Evolutionary conservation across 768 basidiomycete species (phyloP).

Genomic region (Suillus paluster): DNA sequence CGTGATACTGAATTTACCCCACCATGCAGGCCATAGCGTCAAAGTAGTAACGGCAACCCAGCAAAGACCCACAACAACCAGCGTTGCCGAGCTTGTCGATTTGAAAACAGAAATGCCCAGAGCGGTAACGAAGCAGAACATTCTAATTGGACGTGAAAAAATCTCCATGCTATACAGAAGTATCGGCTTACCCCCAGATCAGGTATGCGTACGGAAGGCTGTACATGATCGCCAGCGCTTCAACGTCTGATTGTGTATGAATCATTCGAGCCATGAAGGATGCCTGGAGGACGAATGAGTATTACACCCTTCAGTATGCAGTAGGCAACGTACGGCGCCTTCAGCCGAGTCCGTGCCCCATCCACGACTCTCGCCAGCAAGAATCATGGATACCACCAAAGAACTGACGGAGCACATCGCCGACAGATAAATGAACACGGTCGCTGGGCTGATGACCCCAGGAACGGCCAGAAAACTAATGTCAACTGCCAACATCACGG

Average conservation of each 20-base stretch:
- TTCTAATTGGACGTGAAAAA: conserved; percentile 2
- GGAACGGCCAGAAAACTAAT: conserved; percentile 58
- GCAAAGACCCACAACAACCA: conserved; percentile 1
- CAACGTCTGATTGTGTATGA: conserved; percentile 22
- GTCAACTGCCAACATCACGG: conserved; percentile 54
- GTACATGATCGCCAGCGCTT: conserved; percentile 35
- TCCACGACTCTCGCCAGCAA: conserved; percentile 41
- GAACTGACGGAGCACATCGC: conserved; percentile 38
- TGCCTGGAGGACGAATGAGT: not conserved
- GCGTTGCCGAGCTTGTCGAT: not conserved
- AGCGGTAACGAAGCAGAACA: conserved; percentile 15
- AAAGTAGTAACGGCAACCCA: conserved; percentile 5
- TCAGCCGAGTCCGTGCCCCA: conserved; percentile 24
- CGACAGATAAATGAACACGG: conserved; percentile 42
- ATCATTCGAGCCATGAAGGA: conserved; percentile 26
- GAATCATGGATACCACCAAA: conserved; percentile 39
- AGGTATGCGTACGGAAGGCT: conserved; percentile 37
- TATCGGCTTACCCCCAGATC: conserved; percentile 31
- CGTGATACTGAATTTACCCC: not conserved
- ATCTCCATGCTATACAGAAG: not conserved
- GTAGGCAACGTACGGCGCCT: conserved; percentile 32
- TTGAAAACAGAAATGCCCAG: conserved; percentile 9
- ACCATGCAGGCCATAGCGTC: conserved; percentile 8
- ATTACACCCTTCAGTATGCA: not conserved
- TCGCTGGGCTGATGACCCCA: conserved; percentile 30